These are phyloP conservation scores for Entomortierella chlamydospora DNA, from an alignment of 192 early-diverging fungal genomes.

Conservation along the genomic window DNA sequence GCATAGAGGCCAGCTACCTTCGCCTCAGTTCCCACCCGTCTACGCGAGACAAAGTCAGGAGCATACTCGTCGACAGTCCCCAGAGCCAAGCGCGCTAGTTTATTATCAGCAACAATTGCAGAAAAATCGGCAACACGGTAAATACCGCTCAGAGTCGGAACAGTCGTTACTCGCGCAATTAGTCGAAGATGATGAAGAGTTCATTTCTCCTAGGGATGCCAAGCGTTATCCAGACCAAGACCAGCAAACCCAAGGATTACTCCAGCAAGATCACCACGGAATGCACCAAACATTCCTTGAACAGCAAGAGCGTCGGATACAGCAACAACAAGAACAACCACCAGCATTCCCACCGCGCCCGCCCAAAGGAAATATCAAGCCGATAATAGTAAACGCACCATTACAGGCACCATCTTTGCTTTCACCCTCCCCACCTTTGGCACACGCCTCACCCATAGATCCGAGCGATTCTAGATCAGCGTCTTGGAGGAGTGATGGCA, in stretches of 20 bases:
- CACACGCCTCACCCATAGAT: neutral
- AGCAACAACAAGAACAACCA: neutral
- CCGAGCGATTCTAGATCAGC: neutral
- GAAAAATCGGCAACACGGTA: conserved; percentile 10
- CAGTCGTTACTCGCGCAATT: neutral
- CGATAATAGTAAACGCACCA: neutral
- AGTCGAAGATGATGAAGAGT: neutral
- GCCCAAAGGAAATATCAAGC: neutral
- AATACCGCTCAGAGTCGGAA: neutral
- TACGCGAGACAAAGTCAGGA: neutral
- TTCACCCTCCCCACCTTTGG: neutral
- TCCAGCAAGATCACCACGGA: conserved; percentile 19
- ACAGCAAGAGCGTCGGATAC: conserved; percentile 6
- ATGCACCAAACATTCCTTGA: conserved; percentile 12
- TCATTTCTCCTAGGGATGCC: neutral
- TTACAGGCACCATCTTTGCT: neutral
- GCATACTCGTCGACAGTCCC: neutral
- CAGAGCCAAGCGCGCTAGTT: conserved; percentile 7
- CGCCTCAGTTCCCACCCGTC: conserved; percentile 6
- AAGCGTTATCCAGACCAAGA: neutral
- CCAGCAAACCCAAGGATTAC: conserved; percentile 2
- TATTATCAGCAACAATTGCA: conserved; percentile 35
- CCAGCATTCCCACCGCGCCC: conserved; percentile 17
- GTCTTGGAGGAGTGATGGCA: neutral
- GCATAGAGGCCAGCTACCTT: conserved; percentile 22